Conservation (phyloP, 1,284 basidiomycete species). For the Agaricales sp. region DNA sequence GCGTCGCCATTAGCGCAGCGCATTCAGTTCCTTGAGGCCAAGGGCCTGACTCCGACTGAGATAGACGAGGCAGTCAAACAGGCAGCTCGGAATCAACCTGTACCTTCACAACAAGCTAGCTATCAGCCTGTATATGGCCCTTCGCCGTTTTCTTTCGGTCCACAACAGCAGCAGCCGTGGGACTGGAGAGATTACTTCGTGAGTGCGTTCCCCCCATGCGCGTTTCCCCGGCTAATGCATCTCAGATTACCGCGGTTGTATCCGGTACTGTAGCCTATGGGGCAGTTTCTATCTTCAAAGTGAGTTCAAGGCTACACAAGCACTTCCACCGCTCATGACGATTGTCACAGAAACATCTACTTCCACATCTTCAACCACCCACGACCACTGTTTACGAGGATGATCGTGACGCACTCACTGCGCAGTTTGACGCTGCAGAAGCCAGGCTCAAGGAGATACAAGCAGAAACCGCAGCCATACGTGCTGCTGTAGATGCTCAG, state of each 20-base stretch:
- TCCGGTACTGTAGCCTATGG: conserved; percentile 88
- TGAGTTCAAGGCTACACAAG: conserved; percentile 23
- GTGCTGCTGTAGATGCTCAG: conserved; percentile 75
- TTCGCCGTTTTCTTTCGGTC: conserved; percentile 27
- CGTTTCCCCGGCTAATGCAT: neutral
- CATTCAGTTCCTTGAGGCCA: conserved; percentile 89
- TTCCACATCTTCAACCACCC: conserved; percentile 89
- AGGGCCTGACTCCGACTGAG: conserved; percentile 78
- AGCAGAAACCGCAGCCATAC: conserved; percentile 63
- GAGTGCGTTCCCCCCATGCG: conserved; percentile 25
- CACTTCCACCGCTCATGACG: conserved; percentile 2
- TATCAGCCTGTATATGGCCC: conserved; percentile 32
- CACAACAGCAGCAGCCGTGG: conserved; percentile 36
- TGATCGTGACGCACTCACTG: conserved; percentile 76
- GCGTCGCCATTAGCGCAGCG: conserved; percentile 76
- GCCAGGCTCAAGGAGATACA: conserved; percentile 77
- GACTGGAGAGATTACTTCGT: conserved; percentile 97
- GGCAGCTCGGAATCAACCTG: conserved; percentile 27
- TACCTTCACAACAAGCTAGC: conserved; percentile 21
- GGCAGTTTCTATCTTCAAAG: conserved; percentile 77
- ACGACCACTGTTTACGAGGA: conserved; percentile 83
- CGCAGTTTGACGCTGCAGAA: conserved; percentile 92
- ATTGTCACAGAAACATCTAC: conserved; percentile 70
- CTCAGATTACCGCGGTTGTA: conserved; percentile 86
- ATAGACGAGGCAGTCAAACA: conserved; percentile 82